A percentile compares a stretch with the other conserved stretches of the same genome.
phyloP scores from a whole-genome alignment of 768 basidiomycete species.

The Cytidiella melzeri region DNA sequence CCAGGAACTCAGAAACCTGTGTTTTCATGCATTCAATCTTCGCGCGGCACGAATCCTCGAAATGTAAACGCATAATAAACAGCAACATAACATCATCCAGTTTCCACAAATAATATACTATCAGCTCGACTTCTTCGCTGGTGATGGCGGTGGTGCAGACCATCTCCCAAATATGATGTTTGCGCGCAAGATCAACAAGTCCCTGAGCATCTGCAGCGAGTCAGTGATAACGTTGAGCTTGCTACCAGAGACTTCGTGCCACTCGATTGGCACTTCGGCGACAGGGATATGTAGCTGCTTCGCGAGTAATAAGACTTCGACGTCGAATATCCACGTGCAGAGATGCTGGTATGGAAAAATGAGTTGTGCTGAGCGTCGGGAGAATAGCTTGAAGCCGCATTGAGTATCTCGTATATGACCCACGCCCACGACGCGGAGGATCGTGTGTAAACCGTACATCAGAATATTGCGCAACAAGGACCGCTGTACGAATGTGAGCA shows the following conservation, averaged over 20 bases:
- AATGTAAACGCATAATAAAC: background rate
- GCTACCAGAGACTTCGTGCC: constrained; percentile 92
- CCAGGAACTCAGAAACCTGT: no score
- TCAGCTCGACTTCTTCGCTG: background rate
- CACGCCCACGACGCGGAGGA: constrained; percentile 84
- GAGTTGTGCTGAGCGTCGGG: constrained; percentile 69
- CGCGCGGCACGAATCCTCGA: no score
- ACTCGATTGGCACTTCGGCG: constrained; percentile 80
- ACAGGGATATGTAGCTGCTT: constrained; percentile 75
- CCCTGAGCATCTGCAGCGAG: constrained; percentile 83
- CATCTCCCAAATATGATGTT: constrained; percentile 81
- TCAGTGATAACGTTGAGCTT: constrained; percentile 85
- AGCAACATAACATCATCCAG: background rate
- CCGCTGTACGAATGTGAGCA: constrained; percentile 44
- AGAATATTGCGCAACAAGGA: constrained; percentile 84
- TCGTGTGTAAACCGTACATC: constrained; percentile 90
- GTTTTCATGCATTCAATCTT: no score
- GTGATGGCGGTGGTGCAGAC: constrained; percentile 30
- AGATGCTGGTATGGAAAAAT: constrained; percentile 88
- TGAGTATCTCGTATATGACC: constrained; percentile 91
- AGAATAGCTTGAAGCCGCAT: constrained; percentile 96
- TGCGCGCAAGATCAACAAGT: constrained; percentile 75
- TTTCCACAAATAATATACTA: background rate
- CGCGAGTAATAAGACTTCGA: constrained; percentile 84
- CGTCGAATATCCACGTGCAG: constrained; percentile 94